A percentile compares a stretch with the other conserved stretches of the same genome.
Evolutionary conservation across 257 asterid genomes (phyloP).

Genomic region (Buddleja alternifolia): DNA sequence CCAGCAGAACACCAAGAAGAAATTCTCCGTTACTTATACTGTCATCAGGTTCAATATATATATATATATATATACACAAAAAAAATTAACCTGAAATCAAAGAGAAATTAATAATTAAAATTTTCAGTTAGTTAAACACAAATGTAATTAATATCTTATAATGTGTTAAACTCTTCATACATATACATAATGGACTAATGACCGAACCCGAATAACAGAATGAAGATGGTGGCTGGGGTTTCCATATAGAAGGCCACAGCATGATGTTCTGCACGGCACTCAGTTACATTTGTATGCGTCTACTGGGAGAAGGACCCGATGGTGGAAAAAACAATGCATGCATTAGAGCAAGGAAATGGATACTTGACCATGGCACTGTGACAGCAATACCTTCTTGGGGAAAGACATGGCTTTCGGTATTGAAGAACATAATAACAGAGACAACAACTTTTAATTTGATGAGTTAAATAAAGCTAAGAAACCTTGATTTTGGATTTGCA

Average conservation of each 20-base stretch:
- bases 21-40: conserved; percentile 68
- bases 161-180: no score
- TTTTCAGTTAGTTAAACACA: no score
- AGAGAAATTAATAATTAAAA: no score
- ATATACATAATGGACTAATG: not conserved
- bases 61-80: no score
- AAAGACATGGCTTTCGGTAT: conserved; percentile 80
- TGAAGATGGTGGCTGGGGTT: conserved; percentile 88
- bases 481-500: conserved; percentile 15
- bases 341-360: conserved; percentile 73
- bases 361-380: conserved; percentile 75
- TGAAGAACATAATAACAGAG: no score
- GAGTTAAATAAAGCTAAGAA: not conserved
- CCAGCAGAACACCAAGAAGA: conserved; percentile 65
- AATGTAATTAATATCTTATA: no score
- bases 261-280: conserved; percentile 72
- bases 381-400: conserved; percentile 83
- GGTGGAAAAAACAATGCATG: conserved; percentile 61
- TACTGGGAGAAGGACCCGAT: conserved; percentile 65
- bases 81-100: no score
- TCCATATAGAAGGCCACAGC: conserved; percentile 82
- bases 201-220: conserved; percentile 38
- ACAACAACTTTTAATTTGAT: not conserved
- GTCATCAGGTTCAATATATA: conserved; percentile 61
- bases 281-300: conserved; percentile 70